Conservation (phyloP, 2,329 filamentous ascomycete genomes). For the Stemphylium beticola region DNA sequence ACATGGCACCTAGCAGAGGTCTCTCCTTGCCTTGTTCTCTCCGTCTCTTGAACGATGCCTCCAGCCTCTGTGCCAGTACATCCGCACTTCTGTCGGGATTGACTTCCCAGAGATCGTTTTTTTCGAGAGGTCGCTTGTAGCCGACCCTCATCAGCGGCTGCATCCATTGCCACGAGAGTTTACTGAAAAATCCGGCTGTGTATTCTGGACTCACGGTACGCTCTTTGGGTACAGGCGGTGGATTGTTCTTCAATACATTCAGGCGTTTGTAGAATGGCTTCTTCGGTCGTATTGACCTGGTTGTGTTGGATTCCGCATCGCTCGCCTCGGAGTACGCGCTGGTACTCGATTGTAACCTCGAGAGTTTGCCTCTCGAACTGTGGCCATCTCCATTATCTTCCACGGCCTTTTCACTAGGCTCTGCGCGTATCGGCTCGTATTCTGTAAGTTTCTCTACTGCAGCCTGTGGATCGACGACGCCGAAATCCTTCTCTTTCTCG, state of each 20-base stretch:
- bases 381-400: constrained; percentile 28
- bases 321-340: constrained; percentile 39
- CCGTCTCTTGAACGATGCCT: constrained; percentile 72
- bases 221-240: constrained; percentile 63
- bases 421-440: constrained; percentile 48
- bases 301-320: constrained; percentile 37
- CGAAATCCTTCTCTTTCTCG: constrained; percentile 49
- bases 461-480: constrained; percentile 44
- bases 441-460: constrained; percentile 43
- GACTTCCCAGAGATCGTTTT: constrained; percentile 86
- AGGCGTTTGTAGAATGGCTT: constrained; percentile 66
- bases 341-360: constrained; percentile 37
- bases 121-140: constrained; percentile 81
- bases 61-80: constrained; percentile 69
- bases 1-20: constrained; percentile 79
- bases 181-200: constrained; percentile 74
- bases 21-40: constrained; percentile 69
- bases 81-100: constrained; percentile 81
- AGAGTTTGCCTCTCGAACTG: constrained; percentile 30
- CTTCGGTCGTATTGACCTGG: constrained; percentile 40
- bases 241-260: constrained; percentile 57
- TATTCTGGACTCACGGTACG: constrained; percentile 70
- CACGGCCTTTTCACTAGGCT: constrained; percentile 42
- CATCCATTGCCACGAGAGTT: constrained; percentile 88
- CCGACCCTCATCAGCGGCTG: constrained; percentile 81